Conservation (phyloP, 805 yeast genomes). For the Hanseniaspora jakobsenii region DNA sequence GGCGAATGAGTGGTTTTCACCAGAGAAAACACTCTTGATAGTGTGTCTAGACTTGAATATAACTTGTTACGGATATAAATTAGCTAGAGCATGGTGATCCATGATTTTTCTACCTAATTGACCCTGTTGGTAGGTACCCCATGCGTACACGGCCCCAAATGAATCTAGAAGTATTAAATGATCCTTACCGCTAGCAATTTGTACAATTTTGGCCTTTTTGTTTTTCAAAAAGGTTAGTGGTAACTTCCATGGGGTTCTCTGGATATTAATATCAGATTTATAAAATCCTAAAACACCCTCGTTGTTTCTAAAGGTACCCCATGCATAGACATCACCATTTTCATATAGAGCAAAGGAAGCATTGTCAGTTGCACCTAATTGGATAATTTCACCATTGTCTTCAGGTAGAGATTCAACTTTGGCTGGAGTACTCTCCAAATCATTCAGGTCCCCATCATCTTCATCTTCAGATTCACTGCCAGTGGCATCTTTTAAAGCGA, state of each 20-base stretch:
- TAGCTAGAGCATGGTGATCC: conserved; percentile 38
- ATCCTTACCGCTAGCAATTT: conserved; percentile 85
- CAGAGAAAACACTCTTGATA: conserved; percentile 71
- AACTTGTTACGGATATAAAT: conserved; percentile 8
- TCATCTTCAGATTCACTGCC: conserved; percentile 47
- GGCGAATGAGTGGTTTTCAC: conserved; percentile 95
- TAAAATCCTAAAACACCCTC: conserved; percentile 81
- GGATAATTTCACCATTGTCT: conserved; percentile 47
- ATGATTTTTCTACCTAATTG: conserved; percentile 80
- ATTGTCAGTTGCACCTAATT: conserved; percentile 84
- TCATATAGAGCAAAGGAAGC: conserved; percentile 67
- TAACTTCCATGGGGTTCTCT: conserved; percentile 55
- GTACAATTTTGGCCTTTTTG: conserved; percentile 56
- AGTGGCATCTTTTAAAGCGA: conserved; percentile 52
- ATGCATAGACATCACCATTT: conserved; percentile 83
- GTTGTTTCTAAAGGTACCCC: conserved; percentile 94
- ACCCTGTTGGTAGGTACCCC: conserved; percentile 94
- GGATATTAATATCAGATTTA: conserved; percentile 49
- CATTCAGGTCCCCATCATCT: conserved; percentile 78
- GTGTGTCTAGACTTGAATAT: conserved; percentile 42
- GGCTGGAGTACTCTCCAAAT: conserved; percentile 79
- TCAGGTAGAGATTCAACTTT: conserved; percentile 56
- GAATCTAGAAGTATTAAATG: conserved; percentile 74
- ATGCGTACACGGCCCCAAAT: conserved; percentile 79
- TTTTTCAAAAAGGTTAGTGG: conserved; percentile 25